Base-by-base conservation (phyloP, 2,329 filamentous ascomycete genomes). In the Arachnomyces sp. region DNA sequence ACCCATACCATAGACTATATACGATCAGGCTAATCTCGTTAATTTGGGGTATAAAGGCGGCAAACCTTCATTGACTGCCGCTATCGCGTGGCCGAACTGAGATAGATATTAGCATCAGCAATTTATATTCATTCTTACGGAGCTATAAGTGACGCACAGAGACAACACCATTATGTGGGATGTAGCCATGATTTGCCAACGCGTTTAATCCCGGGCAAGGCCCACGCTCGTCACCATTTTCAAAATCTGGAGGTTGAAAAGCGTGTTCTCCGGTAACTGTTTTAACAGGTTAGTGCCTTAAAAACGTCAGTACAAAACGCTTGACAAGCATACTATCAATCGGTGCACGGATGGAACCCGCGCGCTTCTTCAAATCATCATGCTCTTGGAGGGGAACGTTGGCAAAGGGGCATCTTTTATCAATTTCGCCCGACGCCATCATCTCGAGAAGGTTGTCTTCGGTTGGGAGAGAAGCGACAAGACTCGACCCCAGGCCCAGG, bases 1-100 rank as follows among this genome's bases (percentile, higher is more conserved):
- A 1, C 63, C 62, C 71, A 74, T 73, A 3, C 68, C 67, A 17
- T 60, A 71, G 1, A 73, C 69, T 64, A 37, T 7, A 32, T 35
- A 28, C 14, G 11, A 36, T 44, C 33, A 45, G 32, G 16, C 43
- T 38, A 9, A 39, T 14, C 5, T 36, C 15, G 15, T 3, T 29
- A 16, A 30, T 31, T 18, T 2, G 7, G 3, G 28, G 4, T 17
- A 25, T 6, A 14, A 16, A 14, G 2, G 11, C 9, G 4, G 42
- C 31, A 39, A 18, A 58, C 60, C 57, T 40, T 59, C 48, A 43
- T 65, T 65, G 38, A 58, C 57, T 3, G 58, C 55, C 8, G 48
- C 43, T 14, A 64, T 56, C 2, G 58, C 54, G 20, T 65, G 54
- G 36, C 31, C 45, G 25, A 60, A 56, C 58, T 60, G 34, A n/a